Percentiles rank a stretch among this genome's conserved stretches.
These are phyloP conservation scores for Gnomoniopsis smithogilvyi DNA, from an alignment of 2,329 filamentous ascomycete species.

Conservation along the genomic window DNA sequence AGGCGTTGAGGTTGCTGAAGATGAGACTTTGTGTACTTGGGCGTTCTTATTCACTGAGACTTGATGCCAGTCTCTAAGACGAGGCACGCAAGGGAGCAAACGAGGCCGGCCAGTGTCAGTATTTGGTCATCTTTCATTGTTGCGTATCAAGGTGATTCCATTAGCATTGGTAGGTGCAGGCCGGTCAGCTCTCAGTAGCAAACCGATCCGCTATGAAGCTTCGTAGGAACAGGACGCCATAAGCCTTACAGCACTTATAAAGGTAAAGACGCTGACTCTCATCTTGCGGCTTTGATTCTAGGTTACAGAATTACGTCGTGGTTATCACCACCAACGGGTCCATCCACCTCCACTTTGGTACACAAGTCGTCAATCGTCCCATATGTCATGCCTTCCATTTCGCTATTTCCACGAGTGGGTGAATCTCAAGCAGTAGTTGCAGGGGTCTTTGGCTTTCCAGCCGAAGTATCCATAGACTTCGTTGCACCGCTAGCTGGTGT, in stretches of 20 bases:
- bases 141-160: background rate
- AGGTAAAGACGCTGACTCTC: background rate
- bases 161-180: background rate
- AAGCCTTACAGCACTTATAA: background rate
- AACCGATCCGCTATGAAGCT: too few relatives aligned
- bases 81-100: background rate
- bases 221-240: background rate
- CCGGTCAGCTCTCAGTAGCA: background rate
- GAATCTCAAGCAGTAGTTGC: slow-evolving; percentile 20
- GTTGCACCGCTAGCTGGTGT: slow-evolving; percentile 41
- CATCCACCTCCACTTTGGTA: background rate
- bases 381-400: background rate
- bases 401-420: background rate
- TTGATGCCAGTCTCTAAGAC: background rate
- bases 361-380: background rate
- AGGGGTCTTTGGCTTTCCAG: slow-evolving; percentile 39
- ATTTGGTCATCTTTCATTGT: background rate
- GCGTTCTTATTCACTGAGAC: background rate
- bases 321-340: background rate
- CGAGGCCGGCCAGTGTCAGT: background rate
- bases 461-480: slow-evolving; percentile 9
- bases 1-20: background rate
- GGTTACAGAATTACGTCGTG: background rate
- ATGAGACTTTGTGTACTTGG: background rate
- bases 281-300: background rate